Conservation (phyloP, 192 early-diverging fungal genomes). For the Umbelopsis ramanniana region DNA sequence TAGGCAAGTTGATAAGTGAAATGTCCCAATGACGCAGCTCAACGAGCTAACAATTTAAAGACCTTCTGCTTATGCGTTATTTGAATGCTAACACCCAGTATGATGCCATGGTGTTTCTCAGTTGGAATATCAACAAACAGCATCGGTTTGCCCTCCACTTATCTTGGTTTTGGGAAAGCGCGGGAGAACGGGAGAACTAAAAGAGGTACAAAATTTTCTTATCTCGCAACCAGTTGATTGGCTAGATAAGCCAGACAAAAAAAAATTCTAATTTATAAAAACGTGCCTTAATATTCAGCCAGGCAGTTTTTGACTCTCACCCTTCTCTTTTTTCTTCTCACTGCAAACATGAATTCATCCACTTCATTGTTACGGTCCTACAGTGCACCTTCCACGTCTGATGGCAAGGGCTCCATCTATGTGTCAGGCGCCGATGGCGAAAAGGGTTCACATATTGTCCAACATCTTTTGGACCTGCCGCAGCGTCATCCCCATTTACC, state of each 20-base stretch:
- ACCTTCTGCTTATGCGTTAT: no score
- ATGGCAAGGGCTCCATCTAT: conserved; percentile 43
- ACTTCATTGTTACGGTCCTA: background rate
- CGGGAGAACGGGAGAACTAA: conserved; percentile 8
- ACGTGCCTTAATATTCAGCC: background rate
- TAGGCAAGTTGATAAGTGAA: background rate
- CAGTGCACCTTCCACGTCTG: conserved; percentile 20
- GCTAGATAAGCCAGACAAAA: conserved; percentile 4
- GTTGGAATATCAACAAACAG: no score
- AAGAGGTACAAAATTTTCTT: conserved; percentile 13
- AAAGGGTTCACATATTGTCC: conserved; percentile 43
- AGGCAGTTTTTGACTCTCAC: conserved; percentile 3
- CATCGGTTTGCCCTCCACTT: no score
- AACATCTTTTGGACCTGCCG: conserved; percentile 36
- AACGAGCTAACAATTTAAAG: no score
- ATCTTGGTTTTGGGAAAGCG: conserved; percentile 5
- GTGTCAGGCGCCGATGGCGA: conserved; percentile 45
- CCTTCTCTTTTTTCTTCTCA: background rate
- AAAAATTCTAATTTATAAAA: conserved; percentile 18
- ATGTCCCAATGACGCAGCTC: no score
- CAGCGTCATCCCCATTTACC: conserved; percentile 31
- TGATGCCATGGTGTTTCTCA: no score
- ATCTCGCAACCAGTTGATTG: conserved; percentile 10
- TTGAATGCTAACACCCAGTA: no score
- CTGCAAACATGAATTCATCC: conserved; percentile 2